Evolutionary conservation across 164 flowering plant species (phyloP).

Genomic region (Stephania japonica): DNA sequence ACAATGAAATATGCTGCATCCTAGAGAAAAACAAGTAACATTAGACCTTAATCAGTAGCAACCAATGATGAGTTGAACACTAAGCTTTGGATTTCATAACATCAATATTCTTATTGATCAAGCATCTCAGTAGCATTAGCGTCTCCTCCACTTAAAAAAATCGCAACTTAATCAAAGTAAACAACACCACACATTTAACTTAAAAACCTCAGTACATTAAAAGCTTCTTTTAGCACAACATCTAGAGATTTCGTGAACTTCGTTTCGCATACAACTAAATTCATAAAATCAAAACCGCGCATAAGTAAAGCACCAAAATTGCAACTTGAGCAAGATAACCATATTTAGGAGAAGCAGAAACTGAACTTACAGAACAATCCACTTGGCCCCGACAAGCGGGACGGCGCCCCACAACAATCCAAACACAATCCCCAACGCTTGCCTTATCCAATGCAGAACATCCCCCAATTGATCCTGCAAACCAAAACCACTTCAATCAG

Average conservation of each 20-base stretch:
- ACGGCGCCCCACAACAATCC: slow-evolving; percentile 90
- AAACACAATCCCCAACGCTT: slow-evolving; percentile 59
- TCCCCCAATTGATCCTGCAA: slow-evolving; percentile 94
- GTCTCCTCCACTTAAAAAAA: not conserved
- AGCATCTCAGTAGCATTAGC: not conserved
- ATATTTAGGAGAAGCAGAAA: not conserved
- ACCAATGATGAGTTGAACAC: not conserved
- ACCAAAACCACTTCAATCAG: not conserved
- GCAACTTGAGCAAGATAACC: not conserved
- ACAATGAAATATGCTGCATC: not conserved
- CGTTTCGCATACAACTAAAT: not conserved
- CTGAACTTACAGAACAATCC: slow-evolving; percentile 77
- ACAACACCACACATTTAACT: not conserved
- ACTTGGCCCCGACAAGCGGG: slow-evolving; percentile 84
- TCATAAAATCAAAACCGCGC: not conserved
- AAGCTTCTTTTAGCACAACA: not conserved
- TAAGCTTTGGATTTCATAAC: not conserved
- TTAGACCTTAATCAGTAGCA: not conserved
- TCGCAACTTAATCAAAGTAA: not conserved
- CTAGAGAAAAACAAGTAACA: not conserved
- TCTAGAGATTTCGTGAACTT: not conserved
- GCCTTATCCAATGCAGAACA: slow-evolving; percentile 93
- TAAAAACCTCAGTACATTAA: not conserved
- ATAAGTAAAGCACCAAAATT: not conserved
- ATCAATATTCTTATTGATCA: not conserved